Conservation (phyloP, 805 yeast species). For the Ogataea pini region DNA sequence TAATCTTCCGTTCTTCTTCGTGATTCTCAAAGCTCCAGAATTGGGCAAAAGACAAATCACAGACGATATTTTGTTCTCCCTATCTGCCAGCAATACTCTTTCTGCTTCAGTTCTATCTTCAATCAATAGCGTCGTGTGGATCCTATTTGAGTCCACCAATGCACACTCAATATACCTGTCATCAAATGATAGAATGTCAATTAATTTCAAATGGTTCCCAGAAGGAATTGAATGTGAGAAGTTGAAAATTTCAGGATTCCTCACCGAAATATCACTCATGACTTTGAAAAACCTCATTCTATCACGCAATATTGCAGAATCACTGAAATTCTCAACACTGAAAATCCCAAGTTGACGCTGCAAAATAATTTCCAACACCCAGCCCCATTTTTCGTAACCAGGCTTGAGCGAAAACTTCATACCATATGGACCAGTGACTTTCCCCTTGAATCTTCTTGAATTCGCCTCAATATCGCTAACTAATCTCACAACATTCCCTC, state of each 20-base stretch:
- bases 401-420: conserved; percentile 53
- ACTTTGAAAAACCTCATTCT: conserved; percentile 36
- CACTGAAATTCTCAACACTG: conserved; percentile 64
- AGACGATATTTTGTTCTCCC: conserved; percentile 27
- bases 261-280: conserved; percentile 45
- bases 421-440: conserved; percentile 86
- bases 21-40: conserved; percentile 27
- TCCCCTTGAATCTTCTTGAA: conserved; percentile 39
- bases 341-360: conserved; percentile 57
- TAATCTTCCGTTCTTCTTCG: conserved; percentile 29
- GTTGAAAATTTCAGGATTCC: conserved; percentile 59
- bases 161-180: conserved; percentile 57
- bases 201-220: conserved; percentile 44
- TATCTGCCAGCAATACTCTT: conserved; percentile 36
- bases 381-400: conserved; percentile 57
- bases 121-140: conserved; percentile 61
- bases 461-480: conserved; percentile 43
- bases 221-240: conserved; percentile 48
- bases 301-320: conserved; percentile 46
- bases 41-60: conserved; percentile 29
- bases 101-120: conserved; percentile 55
- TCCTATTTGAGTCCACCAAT: conserved; percentile 59
- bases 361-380: conserved; percentile 58
- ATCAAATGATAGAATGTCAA: conserved; percentile 60
- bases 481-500: conserved; percentile 43